These are phyloP conservation scores for Daucus carota DNA, from an alignment of 129 eudicot species.

Conservation along the genomic window DH1_v3.0 NC_030385.2:38338501-38339000, in stretches of 20 bases:
- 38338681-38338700: neutral
- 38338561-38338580: conserved; percentile 74
- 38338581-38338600: conserved; percentile 87
- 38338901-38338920: neutral
- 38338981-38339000: conserved; percentile 81
- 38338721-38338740: too few relatives aligned
- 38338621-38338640: neutral
- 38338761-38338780: neutral
- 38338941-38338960: conserved; percentile 45
- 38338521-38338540: conserved; percentile 78
- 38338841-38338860: neutral
- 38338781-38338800: neutral
- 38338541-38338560: conserved; percentile 75
- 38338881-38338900: neutral
- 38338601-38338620: neutral
- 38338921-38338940: neutral
- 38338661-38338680: neutral
- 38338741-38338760: neutral
- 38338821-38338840: too few relatives aligned
- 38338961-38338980: conserved; percentile 85
- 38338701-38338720: neutral
- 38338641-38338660: neutral
- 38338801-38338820: neutral
- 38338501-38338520: conserved; percentile 85
- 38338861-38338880: neutral